Evolutionary conservation across 768 basidiomycete species (phyloP), one percentile per base, ranked within the genome.

Genomic region (Sporobolomyces roseus): DNA sequence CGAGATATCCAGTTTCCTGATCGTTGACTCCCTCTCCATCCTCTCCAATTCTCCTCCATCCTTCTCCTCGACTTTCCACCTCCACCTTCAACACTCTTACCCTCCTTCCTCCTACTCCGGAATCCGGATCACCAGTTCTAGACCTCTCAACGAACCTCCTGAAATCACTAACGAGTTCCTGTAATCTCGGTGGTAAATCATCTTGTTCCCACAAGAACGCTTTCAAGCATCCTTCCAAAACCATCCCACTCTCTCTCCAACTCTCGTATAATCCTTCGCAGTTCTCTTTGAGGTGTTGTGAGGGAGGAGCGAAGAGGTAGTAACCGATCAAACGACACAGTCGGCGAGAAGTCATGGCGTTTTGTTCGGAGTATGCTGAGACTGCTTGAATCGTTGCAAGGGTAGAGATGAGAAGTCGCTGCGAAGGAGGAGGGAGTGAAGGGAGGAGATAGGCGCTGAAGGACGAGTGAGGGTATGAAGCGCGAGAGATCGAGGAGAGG

Each of bases 1-100:
- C 63, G 12, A 63, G 35, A 29, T 49, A 49, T 10, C 71, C 71
- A 29, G 71, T 72, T n/a, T 19, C 5, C 45, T 72, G 70, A 50
- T 60, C 56, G n/a, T 72, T 72, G 17, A 59, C 53, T 21, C 9
- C 45, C 27, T 13, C 56, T 29, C 32, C 58, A 3, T 32, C 61
- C 33, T 25, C 45, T 4, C 63, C 53, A 25, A 50, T 48, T 17
- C 23, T 29, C 14, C 29, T 48, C 67, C 64, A 73, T 17, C 49
- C 62, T 7, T 58, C 54, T 8, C 55, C 64, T 35, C 19, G n/a
- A 27, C 54, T 49, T 33, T 65, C 64, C 51, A 69, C 21, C 38
- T 63, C 60, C 51, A 73, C 43, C 23, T 21, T 41, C 30, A 73
- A 33, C 5, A 65, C 64, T 8, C 41, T 43, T 23, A 65, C 32